Evolutionary conservation across 495 filamentous ascomycete species (phyloP), one percentile per base, ranked within the genome.

Genomic region (Penicillium odoratum): DNA sequence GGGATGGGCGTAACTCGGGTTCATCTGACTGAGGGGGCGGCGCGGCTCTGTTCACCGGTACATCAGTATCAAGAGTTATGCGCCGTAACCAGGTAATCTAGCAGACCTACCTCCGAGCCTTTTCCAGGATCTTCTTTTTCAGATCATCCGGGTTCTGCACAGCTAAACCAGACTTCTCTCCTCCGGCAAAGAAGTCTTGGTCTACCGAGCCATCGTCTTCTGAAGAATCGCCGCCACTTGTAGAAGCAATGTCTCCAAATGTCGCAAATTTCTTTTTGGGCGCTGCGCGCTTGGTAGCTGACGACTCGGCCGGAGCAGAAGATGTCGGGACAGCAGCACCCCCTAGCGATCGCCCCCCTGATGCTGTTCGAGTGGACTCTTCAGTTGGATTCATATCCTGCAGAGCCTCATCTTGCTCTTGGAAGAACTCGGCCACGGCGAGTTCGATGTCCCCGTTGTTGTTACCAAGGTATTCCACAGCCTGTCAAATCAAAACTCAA

Each of bases 131-230:
- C 69, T 94, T 85, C 68, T 83, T 84, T 64, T 84, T 83, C 15
- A 87, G 75, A 57, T 88, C 89, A 51, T 83, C 78, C 0, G 94
- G 94, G 68, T 98, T 93, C 69, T 97, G 91, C 53, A 98, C 92
- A 3, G 94, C 95, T 30, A 98, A 74, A 6, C 93, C 95, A 25
- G 93, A 97, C 75, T 98, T 98, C 78, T 97, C 94, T 46, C 94
- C 94, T 51, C 94, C 94, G 7, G 94, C 89, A 69, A 95, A 98
- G 48, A 97, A 81, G 69, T 97, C 91, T 54, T 91, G 84, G 7
- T 87, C 84, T 34, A 80, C 78, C 26, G 85, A 75, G 5, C 83
- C 82, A 33, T 86, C 83, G 5, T 86, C 82, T 16, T 85, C 82
- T 29, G 86, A 81, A 5, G 81, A 81, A 49, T 89, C 82, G 21